These are phyloP conservation scores for Mortierella sp. DNA, from an alignment of 371 early-diverging fungal genomes.

Conservation along the genomic window DNA sequence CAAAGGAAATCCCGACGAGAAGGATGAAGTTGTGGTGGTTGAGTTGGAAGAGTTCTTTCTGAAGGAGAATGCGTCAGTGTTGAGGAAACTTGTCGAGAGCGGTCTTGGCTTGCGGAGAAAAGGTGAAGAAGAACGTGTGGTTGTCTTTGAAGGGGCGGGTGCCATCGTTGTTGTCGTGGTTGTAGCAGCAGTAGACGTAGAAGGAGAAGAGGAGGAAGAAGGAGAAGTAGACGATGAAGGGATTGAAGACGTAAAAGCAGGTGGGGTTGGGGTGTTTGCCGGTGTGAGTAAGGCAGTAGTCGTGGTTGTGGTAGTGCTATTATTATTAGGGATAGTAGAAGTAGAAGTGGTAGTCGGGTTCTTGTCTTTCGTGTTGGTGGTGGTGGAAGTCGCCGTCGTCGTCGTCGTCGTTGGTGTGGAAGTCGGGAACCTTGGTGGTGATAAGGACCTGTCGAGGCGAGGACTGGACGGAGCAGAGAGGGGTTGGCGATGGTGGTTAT, in stretches of 20 bases:
- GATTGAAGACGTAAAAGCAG: background rate
- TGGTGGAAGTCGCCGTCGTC: background rate
- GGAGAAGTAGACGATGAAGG: background rate
- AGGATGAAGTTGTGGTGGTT: background rate
- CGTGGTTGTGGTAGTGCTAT: background rate
- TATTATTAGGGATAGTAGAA: background rate
- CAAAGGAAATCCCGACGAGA: background rate
- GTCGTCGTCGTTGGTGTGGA: background rate
- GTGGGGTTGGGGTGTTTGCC: background rate
- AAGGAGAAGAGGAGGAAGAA: background rate
- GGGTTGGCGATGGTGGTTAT: background rate
- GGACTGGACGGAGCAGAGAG: constrained; percentile 14
- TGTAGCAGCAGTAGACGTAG: background rate
- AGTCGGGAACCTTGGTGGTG: background rate
- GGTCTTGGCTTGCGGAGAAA: constrained; percentile 14
- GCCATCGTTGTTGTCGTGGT: background rate
- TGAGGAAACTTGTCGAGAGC: constrained; percentile 23
- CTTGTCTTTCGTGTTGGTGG: background rate
- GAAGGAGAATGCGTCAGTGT: constrained; percentile 17
- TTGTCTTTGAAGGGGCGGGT: background rate
- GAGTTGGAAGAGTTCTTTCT: constrained; percentile 25
- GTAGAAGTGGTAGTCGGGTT: background rate
- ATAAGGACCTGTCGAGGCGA: background rate
- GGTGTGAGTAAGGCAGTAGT: constrained; percentile 1
- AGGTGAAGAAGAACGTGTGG: background rate